phyloP scores from a whole-genome alignment of 371 early-diverging fungal species.

The Entomophthora muscae region DNA sequence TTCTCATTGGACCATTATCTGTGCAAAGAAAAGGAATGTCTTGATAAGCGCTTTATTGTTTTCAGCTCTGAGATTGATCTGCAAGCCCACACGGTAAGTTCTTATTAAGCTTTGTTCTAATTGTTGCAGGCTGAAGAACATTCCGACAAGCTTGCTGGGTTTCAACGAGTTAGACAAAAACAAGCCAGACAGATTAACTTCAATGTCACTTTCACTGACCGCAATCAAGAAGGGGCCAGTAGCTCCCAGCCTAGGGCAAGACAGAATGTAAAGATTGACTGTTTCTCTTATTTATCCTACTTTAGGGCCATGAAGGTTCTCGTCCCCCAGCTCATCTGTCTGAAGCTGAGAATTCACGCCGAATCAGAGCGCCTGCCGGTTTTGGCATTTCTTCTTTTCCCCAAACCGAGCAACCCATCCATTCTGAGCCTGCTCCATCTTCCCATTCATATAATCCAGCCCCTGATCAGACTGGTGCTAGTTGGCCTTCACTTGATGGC shows the following conservation, averaged over 20 bases:
- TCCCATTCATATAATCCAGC: too few species aligned
- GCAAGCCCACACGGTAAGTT: slow-evolving; percentile 50
- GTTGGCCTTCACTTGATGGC: not conserved
- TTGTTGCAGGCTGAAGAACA: slow-evolving; percentile 9
- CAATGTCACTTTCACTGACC: slow-evolving; percentile 11
- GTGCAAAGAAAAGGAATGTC: slow-evolving; percentile 61
- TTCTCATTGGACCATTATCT: slow-evolving; percentile 65
- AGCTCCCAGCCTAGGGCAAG: not conserved
- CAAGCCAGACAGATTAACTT: slow-evolving; percentile 16
- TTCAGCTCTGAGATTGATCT: slow-evolving; percentile 81
- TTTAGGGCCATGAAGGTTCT: not conserved
- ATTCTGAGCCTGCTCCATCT: not conserved
- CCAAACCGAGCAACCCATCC: not conserved
- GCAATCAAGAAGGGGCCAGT: not conserved
- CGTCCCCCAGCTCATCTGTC: not conserved
- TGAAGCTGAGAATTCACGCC: not conserved
- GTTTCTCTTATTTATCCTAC: not conserved
- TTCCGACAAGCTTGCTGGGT: slow-evolving; percentile 11
- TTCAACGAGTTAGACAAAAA: slow-evolving; percentile 10
- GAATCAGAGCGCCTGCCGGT: not conserved
- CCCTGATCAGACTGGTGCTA: not conserved
- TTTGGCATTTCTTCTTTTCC: not conserved
- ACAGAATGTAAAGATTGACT: not conserved
- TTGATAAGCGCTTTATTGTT: slow-evolving; percentile 92
- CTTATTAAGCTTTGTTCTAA: not conserved